Evolutionary conservation across 768 basidiomycete genomes (phyloP).

Genomic region (Leucogyrophana mollusca): DNA sequence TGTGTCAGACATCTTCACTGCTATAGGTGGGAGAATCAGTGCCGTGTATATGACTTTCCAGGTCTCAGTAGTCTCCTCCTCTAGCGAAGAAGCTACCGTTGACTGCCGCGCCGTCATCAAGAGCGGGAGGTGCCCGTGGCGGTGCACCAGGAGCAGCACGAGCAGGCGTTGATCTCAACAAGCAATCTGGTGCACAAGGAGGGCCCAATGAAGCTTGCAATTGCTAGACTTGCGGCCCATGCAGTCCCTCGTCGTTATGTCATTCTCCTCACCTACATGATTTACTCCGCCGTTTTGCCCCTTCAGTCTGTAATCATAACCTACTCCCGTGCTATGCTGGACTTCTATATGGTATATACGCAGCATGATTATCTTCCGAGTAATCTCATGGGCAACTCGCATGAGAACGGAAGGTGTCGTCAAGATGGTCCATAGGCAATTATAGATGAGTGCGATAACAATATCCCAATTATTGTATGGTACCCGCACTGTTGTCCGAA

Average conservation of each 20-base stretch:
- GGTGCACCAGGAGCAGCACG: slow-evolving; percentile 49
- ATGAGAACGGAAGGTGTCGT: neutral
- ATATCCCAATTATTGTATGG: no score
- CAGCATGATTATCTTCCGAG: no score
- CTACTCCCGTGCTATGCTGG: slow-evolving; percentile 23
- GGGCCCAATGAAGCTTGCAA: slow-evolving; percentile 71
- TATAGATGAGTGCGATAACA: no score
- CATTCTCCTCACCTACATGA: slow-evolving; percentile 8
- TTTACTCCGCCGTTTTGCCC: slow-evolving; percentile 9
- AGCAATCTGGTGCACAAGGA: slow-evolving; percentile 47
- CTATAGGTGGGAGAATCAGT: slow-evolving; percentile 62
- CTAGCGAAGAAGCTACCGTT: slow-evolving; percentile 89
- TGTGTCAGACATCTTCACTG: slow-evolving; percentile 81
- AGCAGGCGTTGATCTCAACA: slow-evolving; percentile 81
- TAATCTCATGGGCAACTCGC: neutral
- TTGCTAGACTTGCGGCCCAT: slow-evolving; percentile 45
- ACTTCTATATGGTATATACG: slow-evolving; percentile 19
- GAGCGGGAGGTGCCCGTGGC: slow-evolving; percentile 52
- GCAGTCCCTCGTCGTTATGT: neutral
- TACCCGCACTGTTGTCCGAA: no score
- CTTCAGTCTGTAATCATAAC: slow-evolving; percentile 29
- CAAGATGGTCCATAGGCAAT: neutral
- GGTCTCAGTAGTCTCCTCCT: neutral
- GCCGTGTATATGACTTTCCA: neutral
- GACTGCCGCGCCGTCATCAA: slow-evolving; percentile 65